Conservation (phyloP, 2,329 filamentous ascomycete species). For the Beauveria sp. region DNA sequence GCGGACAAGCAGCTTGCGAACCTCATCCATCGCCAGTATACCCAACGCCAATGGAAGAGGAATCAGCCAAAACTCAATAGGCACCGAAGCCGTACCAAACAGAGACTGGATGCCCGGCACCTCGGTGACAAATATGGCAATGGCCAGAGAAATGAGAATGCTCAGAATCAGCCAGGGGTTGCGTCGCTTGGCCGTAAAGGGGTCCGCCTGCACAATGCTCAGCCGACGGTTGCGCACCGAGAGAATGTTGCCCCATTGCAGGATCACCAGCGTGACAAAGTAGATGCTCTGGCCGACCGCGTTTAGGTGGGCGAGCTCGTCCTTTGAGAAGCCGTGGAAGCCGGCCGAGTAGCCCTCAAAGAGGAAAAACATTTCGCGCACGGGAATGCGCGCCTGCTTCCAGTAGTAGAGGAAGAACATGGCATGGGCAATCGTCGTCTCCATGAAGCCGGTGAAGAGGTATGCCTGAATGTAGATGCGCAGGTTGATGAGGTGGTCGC, state of each 20-base stretch:
- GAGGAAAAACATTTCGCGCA: constrained; percentile 39
- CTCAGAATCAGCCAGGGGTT: constrained; percentile 42
- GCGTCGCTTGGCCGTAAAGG: constrained; percentile 35
- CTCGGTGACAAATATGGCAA: constrained; percentile 47
- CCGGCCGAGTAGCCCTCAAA: constrained; percentile 41
- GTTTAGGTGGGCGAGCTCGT: constrained; percentile 40
- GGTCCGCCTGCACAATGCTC: constrained; percentile 44
- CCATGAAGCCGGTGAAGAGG: constrained; percentile 44
- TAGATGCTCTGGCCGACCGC: constrained; percentile 43
- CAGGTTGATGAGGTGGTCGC: constrained; percentile 43
- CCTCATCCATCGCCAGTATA: constrained; percentile 44
- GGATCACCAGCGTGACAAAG: constrained; percentile 45
- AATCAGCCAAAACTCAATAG: constrained; percentile 45
- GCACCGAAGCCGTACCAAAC: constrained; percentile 41
- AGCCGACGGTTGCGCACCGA: constrained; percentile 43
- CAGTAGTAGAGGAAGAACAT: constrained; percentile 50
- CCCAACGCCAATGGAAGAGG: constrained; percentile 42
- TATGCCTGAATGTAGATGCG: constrained; percentile 46
- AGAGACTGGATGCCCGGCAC: constrained; percentile 40
- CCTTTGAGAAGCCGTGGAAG: constrained; percentile 40
- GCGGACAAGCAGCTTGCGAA: constrained; percentile 42
- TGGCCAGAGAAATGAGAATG: constrained; percentile 38
- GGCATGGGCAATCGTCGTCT: constrained; percentile 39
- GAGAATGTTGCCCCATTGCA: constrained; percentile 48
- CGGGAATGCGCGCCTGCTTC: constrained; percentile 38